Evolutionary conservation across 106 monocot genomes (phyloP).

Genomic region (Hemerocallis citrina): DNA sequence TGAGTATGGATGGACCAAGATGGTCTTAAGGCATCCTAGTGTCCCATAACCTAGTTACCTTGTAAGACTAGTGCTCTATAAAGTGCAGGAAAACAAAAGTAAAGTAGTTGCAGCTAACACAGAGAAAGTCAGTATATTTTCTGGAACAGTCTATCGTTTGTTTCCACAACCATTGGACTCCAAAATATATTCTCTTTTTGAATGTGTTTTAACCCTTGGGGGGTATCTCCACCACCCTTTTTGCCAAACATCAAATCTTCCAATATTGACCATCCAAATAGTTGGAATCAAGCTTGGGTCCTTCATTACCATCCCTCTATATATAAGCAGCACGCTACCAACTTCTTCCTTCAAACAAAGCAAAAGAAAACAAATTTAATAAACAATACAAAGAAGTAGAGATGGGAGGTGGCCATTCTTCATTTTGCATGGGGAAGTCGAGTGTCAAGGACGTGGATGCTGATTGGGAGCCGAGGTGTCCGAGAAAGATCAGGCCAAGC

Average conservation of each 20-base stretch:
- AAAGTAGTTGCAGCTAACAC: neutral
- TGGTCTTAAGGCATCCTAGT: neutral
- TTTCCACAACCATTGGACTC: neutral
- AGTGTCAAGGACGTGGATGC: neutral
- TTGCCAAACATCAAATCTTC: constrained; percentile 10
- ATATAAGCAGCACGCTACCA: neutral
- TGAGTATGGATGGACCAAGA: constrained; percentile 1
- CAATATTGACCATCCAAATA: constrained; percentile 6
- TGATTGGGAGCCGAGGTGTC: neutral
- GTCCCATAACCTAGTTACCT: neutral
- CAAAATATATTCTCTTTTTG: neutral
- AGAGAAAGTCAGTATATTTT: neutral
- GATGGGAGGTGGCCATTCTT: constrained; percentile 7
- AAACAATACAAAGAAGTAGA: neutral
- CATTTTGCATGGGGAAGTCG: neutral
- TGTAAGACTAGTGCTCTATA: neutral
- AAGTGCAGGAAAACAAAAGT: neutral
- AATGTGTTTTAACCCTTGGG: neutral
- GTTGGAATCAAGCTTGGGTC: neutral
- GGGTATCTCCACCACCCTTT: constrained; percentile 9
- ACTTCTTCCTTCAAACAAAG: neutral
- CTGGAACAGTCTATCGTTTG: neutral
- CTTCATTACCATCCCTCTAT: neutral
- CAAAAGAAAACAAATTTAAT: neutral
- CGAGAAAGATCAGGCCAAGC: constrained; percentile 13